phyloP scores from a whole-genome alignment of 2,329 filamentous ascomycete species.

The Arthrocladium fulminans region DNA sequence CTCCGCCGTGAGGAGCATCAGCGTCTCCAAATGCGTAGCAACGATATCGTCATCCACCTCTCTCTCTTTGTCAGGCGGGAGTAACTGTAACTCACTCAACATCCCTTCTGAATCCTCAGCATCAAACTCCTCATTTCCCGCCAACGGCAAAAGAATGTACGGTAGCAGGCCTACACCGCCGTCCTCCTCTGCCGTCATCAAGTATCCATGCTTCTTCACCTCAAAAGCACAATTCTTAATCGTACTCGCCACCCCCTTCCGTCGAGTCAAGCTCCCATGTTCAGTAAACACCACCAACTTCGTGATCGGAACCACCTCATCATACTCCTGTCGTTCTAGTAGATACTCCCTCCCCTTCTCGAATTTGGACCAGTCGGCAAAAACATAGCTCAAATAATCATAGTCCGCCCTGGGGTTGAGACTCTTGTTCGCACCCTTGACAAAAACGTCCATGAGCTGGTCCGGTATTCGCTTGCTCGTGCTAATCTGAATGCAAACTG shows the following conservation, averaged over 20 bases:
- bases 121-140: conserved; percentile 76
- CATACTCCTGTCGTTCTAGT: conserved; percentile 63
- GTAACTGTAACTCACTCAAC: conserved; percentile 80
- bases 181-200: conserved; percentile 1
- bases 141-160: conserved; percentile 80
- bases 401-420: conserved; percentile 80
- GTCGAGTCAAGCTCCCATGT: conserved; percentile 65
- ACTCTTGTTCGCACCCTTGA: conserved; percentile 72
- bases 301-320: conserved; percentile 74
- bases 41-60: conserved; percentile 70
- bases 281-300: conserved; percentile 94
- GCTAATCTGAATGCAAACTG: conserved; percentile 4
- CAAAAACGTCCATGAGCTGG: conserved; percentile 90
- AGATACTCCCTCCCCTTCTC: conserved; percentile 67
- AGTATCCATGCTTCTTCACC: conserved; percentile 56
- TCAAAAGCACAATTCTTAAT: conserved; percentile 94
- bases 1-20: conserved; percentile 74
- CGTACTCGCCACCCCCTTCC: conserved; percentile 89
- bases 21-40: conserved; percentile 78
- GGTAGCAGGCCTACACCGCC: conserved; percentile 58
- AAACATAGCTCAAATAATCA: conserved; percentile 89
- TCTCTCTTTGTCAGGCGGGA: conserved; percentile 80
- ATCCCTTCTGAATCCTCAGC: conserved; percentile 80
- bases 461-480: conserved; percentile 69
- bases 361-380: conserved; percentile 84